Conservation (phyloP, 1,284 basidiomycete species). For the Marasmius oreades region DNA sequence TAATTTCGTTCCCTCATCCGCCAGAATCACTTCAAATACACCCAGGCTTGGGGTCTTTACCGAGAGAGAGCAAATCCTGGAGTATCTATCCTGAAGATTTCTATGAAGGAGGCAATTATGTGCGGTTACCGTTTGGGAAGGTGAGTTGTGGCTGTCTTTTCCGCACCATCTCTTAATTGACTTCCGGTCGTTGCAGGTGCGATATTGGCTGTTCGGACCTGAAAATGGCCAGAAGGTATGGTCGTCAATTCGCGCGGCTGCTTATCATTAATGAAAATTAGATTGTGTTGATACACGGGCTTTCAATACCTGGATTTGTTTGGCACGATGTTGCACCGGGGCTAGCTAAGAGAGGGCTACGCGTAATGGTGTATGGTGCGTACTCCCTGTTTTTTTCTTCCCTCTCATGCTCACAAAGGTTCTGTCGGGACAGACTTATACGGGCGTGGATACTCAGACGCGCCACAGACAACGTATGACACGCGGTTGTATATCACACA, state of each 20-base stretch:
- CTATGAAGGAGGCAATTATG: conserved; percentile 65
- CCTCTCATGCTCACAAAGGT: conserved; percentile 1
- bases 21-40: conserved; percentile 47
- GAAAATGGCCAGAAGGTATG: conserved; percentile 63
- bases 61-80: conserved; percentile 51
- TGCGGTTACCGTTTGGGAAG: conserved; percentile 55
- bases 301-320: conserved; percentile 72
- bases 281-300: conserved; percentile 74
- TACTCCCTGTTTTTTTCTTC: conserved; percentile 5
- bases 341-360: conserved; percentile 61
- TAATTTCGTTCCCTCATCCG: conserved; percentile 59
- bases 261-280: conserved; percentile 22
- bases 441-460: conserved; percentile 77
- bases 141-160: conserved; percentile 30
- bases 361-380: conserved; percentile 70
- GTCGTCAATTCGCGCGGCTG: conserved; percentile 6
- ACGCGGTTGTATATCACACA: conserved; percentile 64
- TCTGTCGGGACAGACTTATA: conserved; percentile 55
- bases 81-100: conserved; percentile 67
- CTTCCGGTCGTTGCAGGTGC: conserved; percentile 41
- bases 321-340: conserved; percentile 70
- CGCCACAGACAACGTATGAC: conserved; percentile 64
- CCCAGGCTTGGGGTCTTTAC: conserved; percentile 56
- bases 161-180: background rate
- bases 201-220: conserved; percentile 74